A percentile compares a stretch with the other conserved stretches of the same genome.
These are phyloP conservation scores for Luzula sylvatica DNA, from an alignment of 176 grass and related monocot species.

Conservation along the genomic window DNA sequence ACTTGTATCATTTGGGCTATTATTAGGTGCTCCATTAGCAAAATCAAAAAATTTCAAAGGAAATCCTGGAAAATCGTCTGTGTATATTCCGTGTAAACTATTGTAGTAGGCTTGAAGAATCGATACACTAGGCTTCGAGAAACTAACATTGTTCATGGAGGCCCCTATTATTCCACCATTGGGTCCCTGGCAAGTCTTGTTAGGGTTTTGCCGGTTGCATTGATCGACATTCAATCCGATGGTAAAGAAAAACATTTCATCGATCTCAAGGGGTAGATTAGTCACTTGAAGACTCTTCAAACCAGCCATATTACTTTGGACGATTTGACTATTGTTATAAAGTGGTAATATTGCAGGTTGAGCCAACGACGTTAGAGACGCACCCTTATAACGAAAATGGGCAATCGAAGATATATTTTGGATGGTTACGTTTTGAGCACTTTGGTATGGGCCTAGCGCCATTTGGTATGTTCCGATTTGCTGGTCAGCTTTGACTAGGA, in stretches of 20 bases:
- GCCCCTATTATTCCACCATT: background rate
- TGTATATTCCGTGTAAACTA: slow-evolving; percentile 14
- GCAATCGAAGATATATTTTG: slow-evolving; percentile 8
- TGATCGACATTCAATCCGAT: slow-evolving; percentile 5
- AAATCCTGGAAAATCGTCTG: slow-evolving; percentile 9
- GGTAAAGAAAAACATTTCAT: slow-evolving; percentile 24
- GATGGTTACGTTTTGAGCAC: slow-evolving; percentile 6
- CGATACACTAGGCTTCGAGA: background rate
- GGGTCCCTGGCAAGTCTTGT: background rate
- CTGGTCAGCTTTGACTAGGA: slow-evolving; percentile 3
- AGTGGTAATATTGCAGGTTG: background rate
- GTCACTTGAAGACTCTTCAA: background rate
- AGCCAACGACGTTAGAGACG: background rate
- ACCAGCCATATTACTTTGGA: slow-evolving; percentile 1
- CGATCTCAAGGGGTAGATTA: background rate
- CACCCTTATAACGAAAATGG: background rate
- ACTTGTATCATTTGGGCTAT: slow-evolving; percentile 7
- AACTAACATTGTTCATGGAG: slow-evolving; percentile 20
- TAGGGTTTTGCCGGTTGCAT: background rate
- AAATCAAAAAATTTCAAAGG: slow-evolving; percentile 11
- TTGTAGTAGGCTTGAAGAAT: slow-evolving; percentile 20
- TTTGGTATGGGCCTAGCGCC: slow-evolving; percentile 1
- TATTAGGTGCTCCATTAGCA: slow-evolving; percentile 12
- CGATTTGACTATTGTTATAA: slow-evolving; percentile 5
- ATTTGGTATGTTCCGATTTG: slow-evolving; percentile 5